These are phyloP conservation scores for Tubosaeta sp. DNA, from an alignment of 768 basidiomycete species.

Conservation along the genomic window DNA sequence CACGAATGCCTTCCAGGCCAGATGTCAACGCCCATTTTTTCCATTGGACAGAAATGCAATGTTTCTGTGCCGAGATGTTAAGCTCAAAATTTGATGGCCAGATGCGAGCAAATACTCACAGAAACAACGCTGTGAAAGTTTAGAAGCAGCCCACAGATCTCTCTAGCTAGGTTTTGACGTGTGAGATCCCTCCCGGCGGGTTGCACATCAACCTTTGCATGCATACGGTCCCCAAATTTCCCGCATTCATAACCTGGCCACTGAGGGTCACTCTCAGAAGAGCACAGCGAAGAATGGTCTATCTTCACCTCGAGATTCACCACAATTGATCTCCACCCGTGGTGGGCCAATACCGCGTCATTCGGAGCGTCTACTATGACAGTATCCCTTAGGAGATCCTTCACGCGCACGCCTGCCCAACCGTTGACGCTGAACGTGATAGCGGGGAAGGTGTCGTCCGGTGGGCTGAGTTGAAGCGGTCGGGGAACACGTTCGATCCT, in stretches of 20 bases:
- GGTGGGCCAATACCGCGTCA: slow-evolving; percentile 13
- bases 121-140: slow-evolving; percentile 1
- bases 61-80: slow-evolving; percentile 3
- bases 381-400: slow-evolving; percentile 10
- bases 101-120: slow-evolving; percentile 4
- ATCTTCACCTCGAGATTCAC: slow-evolving; percentile 19
- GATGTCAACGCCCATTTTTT: slow-evolving; percentile 19
- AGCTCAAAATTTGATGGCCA: neutral
- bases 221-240: slow-evolving; percentile 4
- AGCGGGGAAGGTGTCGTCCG: slow-evolving; percentile 8
- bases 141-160: slow-evolving; percentile 12
- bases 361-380: slow-evolving; percentile 13
- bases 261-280: slow-evolving; percentile 1
- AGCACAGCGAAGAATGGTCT: neutral
- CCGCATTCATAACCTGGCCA: slow-evolving; percentile 21
- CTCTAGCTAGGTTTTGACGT: slow-evolving; percentile 18
- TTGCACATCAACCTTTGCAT: slow-evolving; percentile 11
- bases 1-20: slow-evolving; percentile 13
- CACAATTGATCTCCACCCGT: slow-evolving; percentile 19
- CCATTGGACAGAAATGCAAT: slow-evolving; percentile 5
- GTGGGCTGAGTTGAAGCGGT: slow-evolving; percentile 6
- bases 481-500: slow-evolving; percentile 21
- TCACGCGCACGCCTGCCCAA: slow-evolving; percentile 18
- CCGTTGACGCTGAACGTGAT: slow-evolving; percentile 16
- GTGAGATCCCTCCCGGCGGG: slow-evolving; percentile 9